Conservation (phyloP, 2,329 filamentous ascomycete species). For the Xylaria sp. region DNA sequence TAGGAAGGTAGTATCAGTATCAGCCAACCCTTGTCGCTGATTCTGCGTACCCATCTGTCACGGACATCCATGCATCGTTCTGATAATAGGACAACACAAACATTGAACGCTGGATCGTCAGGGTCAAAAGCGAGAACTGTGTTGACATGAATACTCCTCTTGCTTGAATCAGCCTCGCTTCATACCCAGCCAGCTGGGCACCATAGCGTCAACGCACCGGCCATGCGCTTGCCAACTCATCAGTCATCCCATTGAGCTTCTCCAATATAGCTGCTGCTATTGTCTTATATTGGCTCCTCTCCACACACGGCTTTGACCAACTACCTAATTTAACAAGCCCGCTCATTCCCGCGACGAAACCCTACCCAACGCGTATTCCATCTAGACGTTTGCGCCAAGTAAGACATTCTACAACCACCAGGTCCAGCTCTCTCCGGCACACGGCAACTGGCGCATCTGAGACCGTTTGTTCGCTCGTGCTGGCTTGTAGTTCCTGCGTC, state of each 20-base stretch:
- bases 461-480: slow-evolving; percentile 7
- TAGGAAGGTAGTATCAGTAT: not conserved
- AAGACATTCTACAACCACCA: slow-evolving; percentile 12
- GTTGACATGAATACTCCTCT: not conserved
- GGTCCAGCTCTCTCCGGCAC: not conserved
- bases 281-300: slow-evolving; percentile 36
- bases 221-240: slow-evolving; percentile 34
- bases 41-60: not conserved
- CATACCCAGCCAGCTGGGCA: not conserved
- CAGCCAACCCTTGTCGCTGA: slow-evolving; percentile 16
- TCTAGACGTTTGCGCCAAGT: slow-evolving; percentile 17
- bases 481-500: slow-evolving; percentile 1
- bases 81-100: slow-evolving; percentile 10
- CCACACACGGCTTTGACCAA: slow-evolving; percentile 15
- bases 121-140: slow-evolving; percentile 19
- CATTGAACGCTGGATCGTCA: slow-evolving; percentile 19
- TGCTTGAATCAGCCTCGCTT: not conserved
- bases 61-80: slow-evolving; percentile 10
- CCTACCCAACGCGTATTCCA: slow-evolving; percentile 9
- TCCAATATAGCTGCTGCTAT: slow-evolving; percentile 41
- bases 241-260: slow-evolving; percentile 17
- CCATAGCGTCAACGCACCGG: slow-evolving; percentile 5
- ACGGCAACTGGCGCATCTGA: slow-evolving; percentile 18
- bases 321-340: slow-evolving; percentile 9
- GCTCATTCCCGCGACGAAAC: slow-evolving; percentile 16